Percentiles rank a stretch among this genome's conserved stretches.
Conservation (phyloP, 2,329 filamentous ascomycete species). For the Colletotrichum liriopes region DNA sequence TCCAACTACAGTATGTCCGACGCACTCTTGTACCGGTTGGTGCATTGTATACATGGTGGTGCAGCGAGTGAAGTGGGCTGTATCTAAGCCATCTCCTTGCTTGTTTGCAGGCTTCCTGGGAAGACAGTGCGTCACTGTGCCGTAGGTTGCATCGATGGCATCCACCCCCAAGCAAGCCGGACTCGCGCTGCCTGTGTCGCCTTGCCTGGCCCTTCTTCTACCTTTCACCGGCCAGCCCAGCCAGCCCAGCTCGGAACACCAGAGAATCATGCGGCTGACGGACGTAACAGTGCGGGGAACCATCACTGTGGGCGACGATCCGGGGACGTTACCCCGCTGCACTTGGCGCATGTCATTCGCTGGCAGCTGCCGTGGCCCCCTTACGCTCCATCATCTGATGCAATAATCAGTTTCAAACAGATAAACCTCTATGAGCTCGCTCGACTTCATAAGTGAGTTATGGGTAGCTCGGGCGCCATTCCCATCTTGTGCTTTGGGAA, state of each 20-base stretch:
- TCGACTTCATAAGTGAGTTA: constrained; percentile 16
- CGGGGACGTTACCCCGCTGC: constrained; percentile 18
- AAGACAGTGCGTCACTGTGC: constrained; percentile 42
- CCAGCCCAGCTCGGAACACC: not conserved
- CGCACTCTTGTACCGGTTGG: constrained; percentile 9
- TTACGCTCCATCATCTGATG: constrained; percentile 21
- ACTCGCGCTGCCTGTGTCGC: constrained; percentile 20
- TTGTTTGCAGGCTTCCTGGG: constrained; percentile 30
- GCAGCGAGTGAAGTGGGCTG: constrained; percentile 32
- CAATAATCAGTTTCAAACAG: constrained; percentile 22
- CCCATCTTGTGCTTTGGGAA: not conserved
- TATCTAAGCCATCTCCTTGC: constrained; percentile 35
- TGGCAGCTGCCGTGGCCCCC: not conserved
- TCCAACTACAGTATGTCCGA: constrained; percentile 6
- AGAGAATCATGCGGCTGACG: constrained; percentile 18
- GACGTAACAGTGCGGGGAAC: constrained; percentile 37
- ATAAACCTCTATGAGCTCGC: not conserved
- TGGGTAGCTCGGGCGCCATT: not conserved
- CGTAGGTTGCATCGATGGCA: constrained; percentile 38
- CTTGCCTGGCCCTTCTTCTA: not conserved
- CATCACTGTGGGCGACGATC: constrained; percentile 13
- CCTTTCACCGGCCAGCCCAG: not conserved
- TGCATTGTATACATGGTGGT: constrained; percentile 30
- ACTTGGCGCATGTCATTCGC: constrained; percentile 41
- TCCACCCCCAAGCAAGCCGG: constrained; percentile 39